These are phyloP conservation scores for Flaveria floridana DNA, from an alignment of 140 eudicot genomes.

Conservation along the genomic window DNA sequence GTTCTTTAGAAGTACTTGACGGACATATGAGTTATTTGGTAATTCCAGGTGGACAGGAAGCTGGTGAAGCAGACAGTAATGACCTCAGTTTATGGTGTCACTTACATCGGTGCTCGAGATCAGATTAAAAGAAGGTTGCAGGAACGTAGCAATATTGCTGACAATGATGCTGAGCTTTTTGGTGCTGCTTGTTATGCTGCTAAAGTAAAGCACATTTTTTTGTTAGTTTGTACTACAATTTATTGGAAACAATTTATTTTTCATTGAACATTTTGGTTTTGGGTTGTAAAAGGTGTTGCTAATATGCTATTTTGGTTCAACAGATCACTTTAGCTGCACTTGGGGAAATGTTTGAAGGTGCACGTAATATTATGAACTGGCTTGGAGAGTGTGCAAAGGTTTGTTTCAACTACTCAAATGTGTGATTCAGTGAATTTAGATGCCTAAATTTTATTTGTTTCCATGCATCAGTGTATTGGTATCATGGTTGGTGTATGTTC, in stretches of 20 bases:
- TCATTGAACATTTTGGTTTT: background rate
- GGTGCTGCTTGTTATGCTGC: conserved; percentile 95
- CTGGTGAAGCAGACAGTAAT: conserved; percentile 96
- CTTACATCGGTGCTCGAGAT: conserved; percentile 89
- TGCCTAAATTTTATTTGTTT: background rate
- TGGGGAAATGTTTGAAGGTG: conserved; percentile 92
- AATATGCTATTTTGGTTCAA: background rate
- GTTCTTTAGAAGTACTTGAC: background rate
- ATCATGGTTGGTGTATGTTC: too few species aligned
- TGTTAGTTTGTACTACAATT: background rate
- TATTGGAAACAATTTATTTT: background rate
- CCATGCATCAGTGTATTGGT: too few species aligned
- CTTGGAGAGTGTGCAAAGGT: conserved; percentile 99
- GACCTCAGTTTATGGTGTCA: conserved; percentile 99
- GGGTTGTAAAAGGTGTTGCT: conserved; percentile 10
- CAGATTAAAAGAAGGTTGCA: conserved; percentile 80
- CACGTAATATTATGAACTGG: conserved; percentile 91
- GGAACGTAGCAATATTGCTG: conserved; percentile 69
- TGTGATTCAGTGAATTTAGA: background rate
- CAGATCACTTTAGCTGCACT: conserved; percentile 81
- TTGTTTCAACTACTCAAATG: conserved; percentile 7
- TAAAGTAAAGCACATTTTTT: conserved; percentile 52
- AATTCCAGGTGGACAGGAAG: conserved; percentile 81
- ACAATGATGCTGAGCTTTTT: conserved; percentile 65
- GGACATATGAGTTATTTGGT: background rate